phyloP scores from a whole-genome alignment of 495 filamentous ascomycete genomes.

The Rostrohypoxylon terebratum region DNA sequence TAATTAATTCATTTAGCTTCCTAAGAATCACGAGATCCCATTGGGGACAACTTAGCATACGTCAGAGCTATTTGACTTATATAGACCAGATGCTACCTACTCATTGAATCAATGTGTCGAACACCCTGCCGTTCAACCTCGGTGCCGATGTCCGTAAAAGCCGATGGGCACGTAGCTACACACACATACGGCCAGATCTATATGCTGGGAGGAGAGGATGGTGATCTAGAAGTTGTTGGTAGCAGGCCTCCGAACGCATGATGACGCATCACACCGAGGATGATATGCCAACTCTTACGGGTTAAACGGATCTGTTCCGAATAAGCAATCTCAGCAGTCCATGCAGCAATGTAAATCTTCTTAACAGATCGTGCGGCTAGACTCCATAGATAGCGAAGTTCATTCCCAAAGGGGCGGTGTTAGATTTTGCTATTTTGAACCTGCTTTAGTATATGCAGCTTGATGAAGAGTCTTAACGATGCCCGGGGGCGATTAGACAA shows the following conservation, averaged over 20 bases:
- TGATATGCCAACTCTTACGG: slow-evolving; percentile 11
- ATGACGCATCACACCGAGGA: slow-evolving; percentile 12
- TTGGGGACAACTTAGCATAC: not conserved
- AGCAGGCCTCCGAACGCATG: not conserved
- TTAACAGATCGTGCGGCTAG: not conserved
- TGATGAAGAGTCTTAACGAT: not conserved
- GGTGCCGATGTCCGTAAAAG: not conserved
- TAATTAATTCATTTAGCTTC: not conserved
- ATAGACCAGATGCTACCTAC: slow-evolving; percentile 8
- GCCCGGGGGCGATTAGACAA: slow-evolving; percentile 20
- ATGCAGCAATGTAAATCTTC: slow-evolving; percentile 11
- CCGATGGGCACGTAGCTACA: not conserved
- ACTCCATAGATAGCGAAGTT: not conserved
- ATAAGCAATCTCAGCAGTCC: slow-evolving; percentile 32
- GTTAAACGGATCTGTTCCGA: not conserved
- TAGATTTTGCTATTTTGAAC: slow-evolving; percentile 31
- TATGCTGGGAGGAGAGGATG: not conserved
- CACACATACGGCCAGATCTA: slow-evolving; percentile 2
- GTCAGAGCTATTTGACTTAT: not conserved
- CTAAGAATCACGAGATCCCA: not conserved
- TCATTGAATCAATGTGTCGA: slow-evolving; percentile 9
- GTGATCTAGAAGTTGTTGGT: slow-evolving; percentile 10
- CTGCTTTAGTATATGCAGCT: slow-evolving; percentile 24
- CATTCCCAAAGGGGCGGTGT: slow-evolving; percentile 14
- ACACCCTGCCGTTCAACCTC: slow-evolving; percentile 7